Conservation (phyloP, 441 rosid species). For the Populus hybrid region DNA sequence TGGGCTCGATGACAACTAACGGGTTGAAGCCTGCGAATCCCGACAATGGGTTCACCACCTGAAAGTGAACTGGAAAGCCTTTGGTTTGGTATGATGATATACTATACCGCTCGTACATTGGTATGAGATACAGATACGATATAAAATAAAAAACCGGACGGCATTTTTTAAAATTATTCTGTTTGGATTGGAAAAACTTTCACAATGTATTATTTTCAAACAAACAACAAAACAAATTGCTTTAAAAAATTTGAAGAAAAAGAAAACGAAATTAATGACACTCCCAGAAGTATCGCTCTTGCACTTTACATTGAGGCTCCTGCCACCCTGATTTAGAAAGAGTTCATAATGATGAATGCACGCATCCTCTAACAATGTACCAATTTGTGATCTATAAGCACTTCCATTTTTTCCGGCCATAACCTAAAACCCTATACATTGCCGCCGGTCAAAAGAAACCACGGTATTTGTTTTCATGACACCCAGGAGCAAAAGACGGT, state of each 20-base stretch:
- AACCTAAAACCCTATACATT: too few relatives aligned
- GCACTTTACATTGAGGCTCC: not conserved
- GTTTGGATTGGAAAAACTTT: not conserved
- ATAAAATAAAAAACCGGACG: not conserved
- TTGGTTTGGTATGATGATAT: too few relatives aligned
- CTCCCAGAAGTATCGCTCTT: not conserved
- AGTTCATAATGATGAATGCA: not conserved
- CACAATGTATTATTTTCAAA: not conserved
- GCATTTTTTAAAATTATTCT: too few relatives aligned
- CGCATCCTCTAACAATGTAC: too few relatives aligned
- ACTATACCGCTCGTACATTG: too few relatives aligned
- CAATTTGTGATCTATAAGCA: not conserved
- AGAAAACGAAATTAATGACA: not conserved
- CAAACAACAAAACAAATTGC: not conserved
- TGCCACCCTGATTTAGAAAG: not conserved
- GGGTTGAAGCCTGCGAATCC: too few relatives aligned
- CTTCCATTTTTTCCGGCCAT: not conserved
- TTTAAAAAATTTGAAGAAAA: not conserved
- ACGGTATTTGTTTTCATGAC: not conserved
- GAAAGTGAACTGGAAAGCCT: too few relatives aligned
- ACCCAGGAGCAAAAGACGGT: not conserved
- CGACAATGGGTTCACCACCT: too few relatives aligned
- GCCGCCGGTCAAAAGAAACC: not conserved
- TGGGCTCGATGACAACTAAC: too few relatives aligned
- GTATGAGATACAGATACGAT: too few relatives aligned